A percentile compares a stretch with the other conserved stretches of the same genome.
phyloP scores from a whole-genome alignment of 192 early-diverging fungal genomes.

The Rhizophagus clarus region DNA sequence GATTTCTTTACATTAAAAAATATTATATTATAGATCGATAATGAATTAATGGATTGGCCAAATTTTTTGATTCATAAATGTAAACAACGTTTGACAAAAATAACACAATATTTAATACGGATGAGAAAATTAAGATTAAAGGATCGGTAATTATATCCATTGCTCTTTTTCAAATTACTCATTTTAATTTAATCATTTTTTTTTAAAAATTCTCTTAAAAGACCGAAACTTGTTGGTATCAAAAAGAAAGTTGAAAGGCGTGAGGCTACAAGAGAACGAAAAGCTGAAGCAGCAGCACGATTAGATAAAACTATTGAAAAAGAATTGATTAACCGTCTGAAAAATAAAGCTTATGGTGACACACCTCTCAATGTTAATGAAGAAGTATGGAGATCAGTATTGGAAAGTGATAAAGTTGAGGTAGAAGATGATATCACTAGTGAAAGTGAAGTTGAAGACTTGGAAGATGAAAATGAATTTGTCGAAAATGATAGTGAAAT shows the following conservation, averaged over 20 bases:
- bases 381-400: constrained; percentile 83
- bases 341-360: constrained; percentile 94
- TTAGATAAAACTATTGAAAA: constrained; percentile 93
- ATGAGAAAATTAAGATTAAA: constrained; percentile 90
- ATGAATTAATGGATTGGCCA: constrained; percentile 91
- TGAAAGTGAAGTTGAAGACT: constrained; percentile 67
- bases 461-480: constrained; percentile 56
- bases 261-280: constrained; percentile 81
- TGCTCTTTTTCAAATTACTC: not conserved
- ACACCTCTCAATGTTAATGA: constrained; percentile 94
- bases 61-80: constrained; percentile 90
- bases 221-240: constrained; percentile 81
- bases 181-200: constrained; percentile 13
- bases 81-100: constrained; percentile 95
- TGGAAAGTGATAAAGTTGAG: constrained; percentile 75
- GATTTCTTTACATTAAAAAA: not conserved
- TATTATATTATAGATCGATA: constrained; percentile 70
- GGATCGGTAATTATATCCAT: constrained; percentile 46
- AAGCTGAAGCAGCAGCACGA: constrained; percentile 89
- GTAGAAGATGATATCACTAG: constrained; percentile 73
- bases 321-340: constrained; percentile 90
- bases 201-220: constrained; percentile 33
- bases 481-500: constrained; percentile 64
- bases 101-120: constrained; percentile 93
- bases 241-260: constrained; percentile 94